Evolutionary conservation across 2,329 filamentous ascomycete genomes (phyloP).

Genomic region (Pyricularia grisea): DNA sequence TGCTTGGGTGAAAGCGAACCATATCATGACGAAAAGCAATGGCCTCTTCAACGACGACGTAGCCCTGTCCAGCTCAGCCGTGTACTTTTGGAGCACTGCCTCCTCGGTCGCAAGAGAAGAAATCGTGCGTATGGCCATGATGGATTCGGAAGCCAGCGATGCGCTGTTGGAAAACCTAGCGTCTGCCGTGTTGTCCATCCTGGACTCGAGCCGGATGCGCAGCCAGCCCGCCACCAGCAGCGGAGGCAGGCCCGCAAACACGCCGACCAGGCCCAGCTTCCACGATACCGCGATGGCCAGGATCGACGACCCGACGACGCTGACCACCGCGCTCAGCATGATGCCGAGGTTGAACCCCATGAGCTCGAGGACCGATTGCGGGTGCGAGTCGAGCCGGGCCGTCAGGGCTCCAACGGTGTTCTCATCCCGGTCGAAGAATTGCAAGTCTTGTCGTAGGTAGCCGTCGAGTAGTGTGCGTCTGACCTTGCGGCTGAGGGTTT

Average conservation of each 20-base stretch:
- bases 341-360: conserved; percentile 32
- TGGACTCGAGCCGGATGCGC: conserved; percentile 29
- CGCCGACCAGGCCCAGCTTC: conserved; percentile 39
- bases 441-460: conserved; percentile 29
- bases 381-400: conserved; percentile 25
- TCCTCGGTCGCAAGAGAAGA: conserved; percentile 14
- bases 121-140: conserved; percentile 15
- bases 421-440: conserved; percentile 31
- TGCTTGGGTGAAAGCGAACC: conserved; percentile 24
- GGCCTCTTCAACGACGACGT: conserved; percentile 15
- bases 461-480: conserved; percentile 12
- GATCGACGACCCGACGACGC: conserved; percentile 26
- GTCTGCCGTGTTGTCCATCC: conserved; percentile 25
- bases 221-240: conserved; percentile 26
- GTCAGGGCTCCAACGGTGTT: conserved; percentile 28
- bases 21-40: conserved; percentile 21
- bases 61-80: conserved; percentile 20
- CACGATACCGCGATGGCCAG: conserved; percentile 34
- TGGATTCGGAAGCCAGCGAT: conserved; percentile 30
- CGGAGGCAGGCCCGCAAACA: conserved; percentile 29
- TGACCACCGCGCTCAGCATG: conserved; percentile 26
- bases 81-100: conserved; percentile 23
- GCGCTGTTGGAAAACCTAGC: conserved; percentile 26
- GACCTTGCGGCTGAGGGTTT: conserved; percentile 11
- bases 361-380: conserved; percentile 29